A percentile compares a stretch with the other conserved stretches of the same genome.
These are phyloP conservation scores for Penicillium longicatenatum DNA, from an alignment of 495 filamentous ascomycete genomes.

Conservation along the genomic window DNA sequence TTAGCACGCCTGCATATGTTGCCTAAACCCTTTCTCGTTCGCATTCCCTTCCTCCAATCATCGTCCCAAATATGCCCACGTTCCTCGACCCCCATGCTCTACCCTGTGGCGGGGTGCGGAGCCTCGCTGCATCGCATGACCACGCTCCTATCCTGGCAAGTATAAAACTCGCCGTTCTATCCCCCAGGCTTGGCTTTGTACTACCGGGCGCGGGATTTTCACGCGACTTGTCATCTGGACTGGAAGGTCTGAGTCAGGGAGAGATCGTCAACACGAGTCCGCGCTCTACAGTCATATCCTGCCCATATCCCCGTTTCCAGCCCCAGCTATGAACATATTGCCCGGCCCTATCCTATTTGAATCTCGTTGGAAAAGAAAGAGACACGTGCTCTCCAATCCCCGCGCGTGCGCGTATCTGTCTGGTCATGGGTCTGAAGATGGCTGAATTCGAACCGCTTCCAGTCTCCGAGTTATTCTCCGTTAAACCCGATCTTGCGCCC, in stretches of 20 bases:
- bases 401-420: slow-evolving; percentile 3
- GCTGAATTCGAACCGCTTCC: slow-evolving; percentile 31
- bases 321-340: slow-evolving; percentile 21
- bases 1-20: slow-evolving; percentile 20
- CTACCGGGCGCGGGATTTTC: slow-evolving; percentile 24
- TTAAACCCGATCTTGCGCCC: slow-evolving; percentile 16
- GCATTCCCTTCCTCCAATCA: slow-evolving; percentile 24
- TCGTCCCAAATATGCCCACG: slow-evolving; percentile 10
- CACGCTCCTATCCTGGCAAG: slow-evolving; percentile 16
- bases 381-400: background rate
- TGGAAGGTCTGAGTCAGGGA: slow-evolving; percentile 12
- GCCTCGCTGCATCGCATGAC: slow-evolving; percentile 30
- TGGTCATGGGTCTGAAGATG: slow-evolving; percentile 32
- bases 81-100: slow-evolving; percentile 9
- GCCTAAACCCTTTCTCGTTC: slow-evolving; percentile 3
- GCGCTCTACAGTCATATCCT: background rate
- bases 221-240: slow-evolving; percentile 27
- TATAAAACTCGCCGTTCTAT: slow-evolving; percentile 11
- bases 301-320: slow-evolving; percentile 1
- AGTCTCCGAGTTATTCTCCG: slow-evolving; percentile 21
- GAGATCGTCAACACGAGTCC: background rate
- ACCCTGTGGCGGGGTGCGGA: slow-evolving; percentile 21
- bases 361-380: slow-evolving; percentile 14
- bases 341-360: slow-evolving; percentile 12
- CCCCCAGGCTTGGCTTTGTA: slow-evolving; percentile 17